Evolutionary conservation across 371 early-diverging fungal genomes (phyloP).

Genomic region (Mucor irregularis): DNA sequence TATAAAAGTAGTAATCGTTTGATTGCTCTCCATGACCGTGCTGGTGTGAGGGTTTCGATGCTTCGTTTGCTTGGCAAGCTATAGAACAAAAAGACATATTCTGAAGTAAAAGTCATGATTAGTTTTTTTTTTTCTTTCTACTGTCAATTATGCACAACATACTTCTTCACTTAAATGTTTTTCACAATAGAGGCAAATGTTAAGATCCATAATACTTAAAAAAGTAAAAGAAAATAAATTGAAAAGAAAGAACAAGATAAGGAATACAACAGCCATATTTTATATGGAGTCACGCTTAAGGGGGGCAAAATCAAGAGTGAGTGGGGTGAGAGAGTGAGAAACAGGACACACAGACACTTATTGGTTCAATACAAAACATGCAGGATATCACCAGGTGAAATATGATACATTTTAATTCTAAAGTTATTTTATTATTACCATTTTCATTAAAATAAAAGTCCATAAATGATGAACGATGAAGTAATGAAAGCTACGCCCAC

Average conservation of each 20-base stretch:
- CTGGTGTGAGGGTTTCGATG: slow-evolving; percentile 22
- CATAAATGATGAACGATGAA: slow-evolving; percentile 37
- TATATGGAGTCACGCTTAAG: neutral
- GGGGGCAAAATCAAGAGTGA: neutral
- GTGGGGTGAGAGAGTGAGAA: neutral
- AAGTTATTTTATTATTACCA: neutral
- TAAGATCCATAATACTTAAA: slow-evolving; percentile 23
- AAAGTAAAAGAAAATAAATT: slow-evolving; percentile 2
- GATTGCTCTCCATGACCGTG: slow-evolving; percentile 7
- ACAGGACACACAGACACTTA: neutral
- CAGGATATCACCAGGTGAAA: neutral
- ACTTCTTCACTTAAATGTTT: slow-evolving; percentile 25
- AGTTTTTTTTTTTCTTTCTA: neutral
- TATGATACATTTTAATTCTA: neutral
- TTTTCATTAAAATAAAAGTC: slow-evolving; percentile 16
- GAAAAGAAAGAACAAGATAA: slow-evolving; percentile 2
- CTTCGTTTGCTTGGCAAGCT: slow-evolving; percentile 26
- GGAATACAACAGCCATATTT: neutral
- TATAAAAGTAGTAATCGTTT: neutral
- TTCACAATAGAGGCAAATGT: slow-evolving; percentile 30
- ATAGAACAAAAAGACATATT: slow-evolving; percentile 22
- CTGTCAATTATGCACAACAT: neutral
- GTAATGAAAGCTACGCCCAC: slow-evolving; percentile 40
- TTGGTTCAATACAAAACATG: slow-evolving; percentile 1
- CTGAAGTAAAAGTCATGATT: neutral